Conservation (phyloP, 2,329 filamentous ascomycete species). For the Colletotrichum orchidophilum region DNA sequence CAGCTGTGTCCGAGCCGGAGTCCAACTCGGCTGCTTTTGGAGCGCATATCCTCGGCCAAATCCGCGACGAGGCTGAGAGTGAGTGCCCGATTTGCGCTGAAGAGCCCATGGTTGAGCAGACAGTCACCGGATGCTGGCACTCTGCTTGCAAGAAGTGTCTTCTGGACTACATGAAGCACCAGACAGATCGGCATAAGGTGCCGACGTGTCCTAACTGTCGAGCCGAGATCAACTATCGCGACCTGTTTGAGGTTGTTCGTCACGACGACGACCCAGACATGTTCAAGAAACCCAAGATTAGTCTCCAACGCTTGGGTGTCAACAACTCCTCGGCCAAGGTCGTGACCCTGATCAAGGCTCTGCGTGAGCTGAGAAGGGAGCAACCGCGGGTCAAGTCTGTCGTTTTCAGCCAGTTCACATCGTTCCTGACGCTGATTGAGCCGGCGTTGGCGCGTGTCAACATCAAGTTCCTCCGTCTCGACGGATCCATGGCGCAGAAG, state of each 20-base stretch:
- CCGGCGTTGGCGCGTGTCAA: slow-evolving; percentile 77
- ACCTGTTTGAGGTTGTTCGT: slow-evolving; percentile 91
- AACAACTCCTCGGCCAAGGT: slow-evolving; percentile 89
- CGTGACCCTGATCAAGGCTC: slow-evolving; percentile 77
- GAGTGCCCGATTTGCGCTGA: slow-evolving; percentile 97
- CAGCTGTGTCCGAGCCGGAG: slow-evolving; percentile 66
- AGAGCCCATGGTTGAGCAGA: slow-evolving; percentile 94
- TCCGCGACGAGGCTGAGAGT: slow-evolving; percentile 85
- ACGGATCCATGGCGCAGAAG: slow-evolving; percentile 90
- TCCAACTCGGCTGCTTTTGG: slow-evolving; percentile 78
- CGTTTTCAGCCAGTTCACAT: slow-evolving; percentile 97
- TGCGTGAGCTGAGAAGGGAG: slow-evolving; percentile 73
- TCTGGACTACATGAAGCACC: slow-evolving; percentile 88
- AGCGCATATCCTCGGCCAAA: slow-evolving; percentile 87
- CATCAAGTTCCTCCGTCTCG: slow-evolving; percentile 85
- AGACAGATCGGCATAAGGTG: slow-evolving; percentile 77
- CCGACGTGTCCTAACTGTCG: slow-evolving; percentile 93
- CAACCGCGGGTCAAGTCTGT: slow-evolving; percentile 84
- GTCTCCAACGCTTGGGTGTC: slow-evolving; percentile 67
- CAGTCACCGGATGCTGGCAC: slow-evolving; percentile 97
- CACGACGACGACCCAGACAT: slow-evolving; percentile 71
- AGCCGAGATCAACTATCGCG: slow-evolving; percentile 80
- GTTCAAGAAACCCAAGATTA: slow-evolving; percentile 61
- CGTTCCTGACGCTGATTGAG: slow-evolving; percentile 91
- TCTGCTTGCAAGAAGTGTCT: slow-evolving; percentile 95